Evolutionary conservation across 2,329 filamentous ascomycete species (phyloP).

Genomic region (Penicillium digitatum): DNA sequence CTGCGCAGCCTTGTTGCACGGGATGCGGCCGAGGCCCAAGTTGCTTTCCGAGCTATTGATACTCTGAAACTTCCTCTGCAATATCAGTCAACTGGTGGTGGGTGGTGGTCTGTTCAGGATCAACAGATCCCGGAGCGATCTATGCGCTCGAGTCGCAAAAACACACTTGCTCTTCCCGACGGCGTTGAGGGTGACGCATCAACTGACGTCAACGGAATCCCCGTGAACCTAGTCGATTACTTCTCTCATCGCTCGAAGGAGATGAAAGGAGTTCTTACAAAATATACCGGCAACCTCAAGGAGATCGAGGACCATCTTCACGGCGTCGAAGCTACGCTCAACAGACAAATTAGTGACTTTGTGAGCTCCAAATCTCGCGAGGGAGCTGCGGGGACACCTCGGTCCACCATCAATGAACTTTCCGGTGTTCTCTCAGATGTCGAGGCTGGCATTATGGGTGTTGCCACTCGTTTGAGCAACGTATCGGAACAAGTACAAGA

Average conservation of each 20-base stretch:
- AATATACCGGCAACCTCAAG: constrained; percentile 56
- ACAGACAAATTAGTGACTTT: constrained; percentile 58
- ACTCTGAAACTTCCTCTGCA: constrained; percentile 67
- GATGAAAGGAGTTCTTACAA: constrained; percentile 55
- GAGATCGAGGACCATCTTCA: constrained; percentile 65
- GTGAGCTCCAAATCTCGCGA: constrained; percentile 41
- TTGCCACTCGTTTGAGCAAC: constrained; percentile 58
- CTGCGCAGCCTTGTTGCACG: constrained; percentile 57
- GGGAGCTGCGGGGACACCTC: constrained; percentile 45
- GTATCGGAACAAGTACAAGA: constrained; percentile 60
- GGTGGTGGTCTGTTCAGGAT: constrained; percentile 41
- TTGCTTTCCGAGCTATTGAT: constrained; percentile 69
- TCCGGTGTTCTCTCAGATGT: constrained; percentile 61
- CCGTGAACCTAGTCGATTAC: constrained; percentile 59
- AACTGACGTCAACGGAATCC: constrained; percentile 49
- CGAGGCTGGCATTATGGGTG: constrained; percentile 61
- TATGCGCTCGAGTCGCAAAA: constrained; percentile 40
- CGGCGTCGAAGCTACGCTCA: constrained; percentile 58
- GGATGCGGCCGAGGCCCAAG: constrained; percentile 65
- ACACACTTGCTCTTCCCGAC: constrained; percentile 47
- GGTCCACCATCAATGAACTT: constrained; percentile 44
- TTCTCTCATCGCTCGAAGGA: constrained; percentile 62
- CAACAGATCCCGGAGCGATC: constrained; percentile 40
- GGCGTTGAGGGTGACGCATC: constrained; percentile 41
- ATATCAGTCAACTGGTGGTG: constrained; percentile 52